A percentile compares a stretch with the other conserved stretches of the same genome.
These are phyloP conservation scores for Trichoderma hamatum DNA, from an alignment of 2,329 filamentous ascomycete genomes.

Conservation along the genomic window DNA sequence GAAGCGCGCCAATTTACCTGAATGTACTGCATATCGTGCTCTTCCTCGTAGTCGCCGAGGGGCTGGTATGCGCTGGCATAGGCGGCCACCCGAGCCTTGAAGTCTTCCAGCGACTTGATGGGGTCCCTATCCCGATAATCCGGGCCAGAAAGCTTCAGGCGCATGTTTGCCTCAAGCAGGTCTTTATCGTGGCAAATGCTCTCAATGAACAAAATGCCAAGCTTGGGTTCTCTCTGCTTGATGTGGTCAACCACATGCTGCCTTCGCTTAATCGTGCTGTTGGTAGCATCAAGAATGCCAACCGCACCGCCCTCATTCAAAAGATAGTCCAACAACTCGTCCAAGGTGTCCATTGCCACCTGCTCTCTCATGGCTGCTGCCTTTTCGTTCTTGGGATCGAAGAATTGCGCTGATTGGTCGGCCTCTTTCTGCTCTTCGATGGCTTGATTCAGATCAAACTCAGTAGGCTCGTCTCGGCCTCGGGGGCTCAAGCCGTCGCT, in stretches of 20 bases:
- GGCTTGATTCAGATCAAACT: slow-evolving; percentile 41
- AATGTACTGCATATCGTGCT: slow-evolving; percentile 89
- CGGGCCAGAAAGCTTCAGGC: slow-evolving; percentile 89
- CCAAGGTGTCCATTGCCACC: slow-evolving; percentile 86
- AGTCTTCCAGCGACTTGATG: slow-evolving; percentile 79
- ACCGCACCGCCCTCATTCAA: slow-evolving; percentile 81
- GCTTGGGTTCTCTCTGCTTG: slow-evolving; percentile 76
- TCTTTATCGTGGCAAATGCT: slow-evolving; percentile 85
- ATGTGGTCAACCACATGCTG: slow-evolving; percentile 83
- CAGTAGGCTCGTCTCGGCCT: slow-evolving; percentile 44
- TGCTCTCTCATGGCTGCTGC: slow-evolving; percentile 86
- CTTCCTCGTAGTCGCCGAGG: slow-evolving; percentile 87
- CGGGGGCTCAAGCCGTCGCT: slow-evolving; percentile 33
- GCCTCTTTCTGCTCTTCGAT: slow-evolving; percentile 48
- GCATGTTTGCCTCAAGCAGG: slow-evolving; percentile 94
- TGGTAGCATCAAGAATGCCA: slow-evolving; percentile 95
- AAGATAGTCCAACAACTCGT: slow-evolving; percentile 90
- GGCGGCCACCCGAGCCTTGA: slow-evolving; percentile 86
- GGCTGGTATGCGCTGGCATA: slow-evolving; percentile 95
- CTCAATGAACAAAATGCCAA: slow-evolving; percentile 94
- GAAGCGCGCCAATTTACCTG: slow-evolving; percentile 52
- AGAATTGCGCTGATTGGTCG: slow-evolving; percentile 91
- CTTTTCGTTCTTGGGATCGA: slow-evolving; percentile 83
- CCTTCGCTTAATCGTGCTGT: slow-evolving; percentile 86
- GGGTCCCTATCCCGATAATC: slow-evolving; percentile 97